These are phyloP conservation scores for Cystobasidium onofrii DNA, from an alignment of 768 basidiomycete species.

Conservation along the genomic window DNA sequence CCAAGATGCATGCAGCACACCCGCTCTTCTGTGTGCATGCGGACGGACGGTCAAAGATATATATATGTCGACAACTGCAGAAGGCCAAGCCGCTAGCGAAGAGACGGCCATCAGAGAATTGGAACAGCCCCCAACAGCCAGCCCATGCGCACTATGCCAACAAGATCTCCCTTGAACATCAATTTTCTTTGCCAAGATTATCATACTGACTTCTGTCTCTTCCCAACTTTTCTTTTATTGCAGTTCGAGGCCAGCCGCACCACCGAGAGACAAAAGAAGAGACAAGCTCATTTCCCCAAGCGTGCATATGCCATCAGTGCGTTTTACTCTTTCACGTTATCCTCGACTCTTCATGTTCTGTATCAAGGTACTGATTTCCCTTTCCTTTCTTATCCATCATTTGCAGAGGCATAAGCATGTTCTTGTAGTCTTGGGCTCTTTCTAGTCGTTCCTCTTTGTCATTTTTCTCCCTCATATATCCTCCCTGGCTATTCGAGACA, in stretches of 20 bases:
- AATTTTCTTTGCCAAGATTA: background rate
- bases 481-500: background rate
- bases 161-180: too few relatives aligned
- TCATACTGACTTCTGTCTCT: background rate
- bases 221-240: too few relatives aligned
- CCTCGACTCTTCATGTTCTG: too few relatives aligned
- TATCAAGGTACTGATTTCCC: too few relatives aligned
- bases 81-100: too few relatives aligned
- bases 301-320: constrained; percentile 73
- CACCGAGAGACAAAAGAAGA: constrained; percentile 63
- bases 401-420: constrained; percentile 4
- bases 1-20: too few relatives aligned
- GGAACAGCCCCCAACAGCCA: too few relatives aligned
- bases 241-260: constrained; percentile 75
- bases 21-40: too few relatives aligned
- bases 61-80: too few relatives aligned
- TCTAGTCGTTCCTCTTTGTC: constrained; percentile 7
- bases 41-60: too few relatives aligned
- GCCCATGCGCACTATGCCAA: too few relatives aligned
- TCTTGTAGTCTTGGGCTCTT: background rate
- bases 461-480: background rate
- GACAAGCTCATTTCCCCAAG: constrained; percentile 42
- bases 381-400: background rate
- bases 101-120: too few relatives aligned
- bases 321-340: background rate